phyloP scores from a whole-genome alignment of 2,329 filamentous ascomycete species.

The Neofusicoccum umdonicola region DNA sequence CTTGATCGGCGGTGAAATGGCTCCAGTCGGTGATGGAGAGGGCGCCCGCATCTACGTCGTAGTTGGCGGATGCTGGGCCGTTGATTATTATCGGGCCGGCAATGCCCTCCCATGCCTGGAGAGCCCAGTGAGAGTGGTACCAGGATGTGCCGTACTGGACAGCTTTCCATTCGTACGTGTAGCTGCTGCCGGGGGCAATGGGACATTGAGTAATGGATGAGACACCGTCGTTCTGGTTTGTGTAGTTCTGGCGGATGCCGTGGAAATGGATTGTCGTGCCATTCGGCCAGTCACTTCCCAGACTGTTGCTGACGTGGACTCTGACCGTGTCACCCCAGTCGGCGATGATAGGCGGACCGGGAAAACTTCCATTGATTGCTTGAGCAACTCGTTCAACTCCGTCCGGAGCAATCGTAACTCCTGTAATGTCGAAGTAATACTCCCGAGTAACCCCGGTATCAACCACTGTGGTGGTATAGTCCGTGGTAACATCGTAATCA shows the following conservation, averaged over 20 bases:
- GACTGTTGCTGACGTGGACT: conserved; percentile 49
- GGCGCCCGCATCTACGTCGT: conserved; percentile 39
- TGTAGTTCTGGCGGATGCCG: conserved; percentile 57
- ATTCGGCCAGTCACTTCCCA: conserved; percentile 44
- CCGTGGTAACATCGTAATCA: conserved; percentile 50
- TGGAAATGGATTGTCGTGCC: conserved; percentile 64
- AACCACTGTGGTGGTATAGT: conserved; percentile 52
- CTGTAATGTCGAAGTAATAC: conserved; percentile 55
- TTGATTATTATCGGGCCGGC: conserved; percentile 34
- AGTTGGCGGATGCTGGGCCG: conserved; percentile 37
- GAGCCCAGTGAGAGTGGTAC: conserved; percentile 31
- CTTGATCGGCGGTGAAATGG: conserved; percentile 12
- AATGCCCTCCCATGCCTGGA: conserved; percentile 37
- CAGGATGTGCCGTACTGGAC: conserved; percentile 38
- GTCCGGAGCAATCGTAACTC: conserved; percentile 54
- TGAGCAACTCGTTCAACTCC: conserved; percentile 46
- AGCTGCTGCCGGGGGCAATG: conserved; percentile 22
- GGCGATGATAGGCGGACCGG: conserved; percentile 21
- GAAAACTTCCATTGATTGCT: conserved; percentile 12
- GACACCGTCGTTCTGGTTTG: conserved; percentile 58
- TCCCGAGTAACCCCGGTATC: conserved; percentile 55
- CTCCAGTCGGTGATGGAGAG: conserved; percentile 44
- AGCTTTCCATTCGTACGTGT: conserved; percentile 56
- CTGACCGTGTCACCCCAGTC: conserved; percentile 48
- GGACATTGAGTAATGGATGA: conserved; percentile 45